phyloP scores from a whole-genome alignment of 169 alveolate species.

The Plasmodium blacklocki region DNA sequence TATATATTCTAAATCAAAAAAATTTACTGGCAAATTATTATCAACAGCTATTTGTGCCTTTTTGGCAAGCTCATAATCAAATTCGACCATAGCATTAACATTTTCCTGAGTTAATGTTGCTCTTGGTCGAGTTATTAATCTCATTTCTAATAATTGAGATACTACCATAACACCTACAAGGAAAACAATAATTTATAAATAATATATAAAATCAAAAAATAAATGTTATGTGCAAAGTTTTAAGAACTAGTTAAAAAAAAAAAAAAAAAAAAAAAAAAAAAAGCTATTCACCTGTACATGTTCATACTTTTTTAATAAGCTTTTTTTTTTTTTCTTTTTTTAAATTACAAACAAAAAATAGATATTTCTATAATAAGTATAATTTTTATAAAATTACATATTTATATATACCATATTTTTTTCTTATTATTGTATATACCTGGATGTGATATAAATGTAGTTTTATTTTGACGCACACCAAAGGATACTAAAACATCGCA shows the following conservation, averaged over 20 bases:
- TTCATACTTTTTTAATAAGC: too few relatives aligned
- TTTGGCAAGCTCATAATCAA: constrained; percentile 85
- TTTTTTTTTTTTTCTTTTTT: neutral
- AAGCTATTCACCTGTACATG: too few relatives aligned
- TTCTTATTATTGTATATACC: constrained; percentile 60
- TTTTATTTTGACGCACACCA: constrained; percentile 82
- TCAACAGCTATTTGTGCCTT: constrained; percentile 89
- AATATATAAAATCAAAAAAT: neutral
- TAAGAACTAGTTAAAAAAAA: constrained; percentile 1
- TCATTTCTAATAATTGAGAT: constrained; percentile 87
- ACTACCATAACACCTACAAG: constrained; percentile 87
- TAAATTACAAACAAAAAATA: neutral
- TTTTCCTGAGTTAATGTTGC: constrained; percentile 88
- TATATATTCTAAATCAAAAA: constrained; percentile 84
- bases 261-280: neutral
- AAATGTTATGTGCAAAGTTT: neutral
- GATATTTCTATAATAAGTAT: neutral
- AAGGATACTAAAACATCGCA: constrained; percentile 86
- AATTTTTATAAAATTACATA: neutral
- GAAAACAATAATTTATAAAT: neutral
- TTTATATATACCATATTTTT: neutral
- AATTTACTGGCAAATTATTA: constrained; percentile 84
- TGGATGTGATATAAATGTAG: constrained; percentile 88
- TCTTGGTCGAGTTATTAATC: constrained; percentile 85
- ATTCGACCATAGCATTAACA: constrained; percentile 86